phyloP scores from a whole-genome alignment of 805 yeast genomes.

The Candida ponderosae region DNA sequence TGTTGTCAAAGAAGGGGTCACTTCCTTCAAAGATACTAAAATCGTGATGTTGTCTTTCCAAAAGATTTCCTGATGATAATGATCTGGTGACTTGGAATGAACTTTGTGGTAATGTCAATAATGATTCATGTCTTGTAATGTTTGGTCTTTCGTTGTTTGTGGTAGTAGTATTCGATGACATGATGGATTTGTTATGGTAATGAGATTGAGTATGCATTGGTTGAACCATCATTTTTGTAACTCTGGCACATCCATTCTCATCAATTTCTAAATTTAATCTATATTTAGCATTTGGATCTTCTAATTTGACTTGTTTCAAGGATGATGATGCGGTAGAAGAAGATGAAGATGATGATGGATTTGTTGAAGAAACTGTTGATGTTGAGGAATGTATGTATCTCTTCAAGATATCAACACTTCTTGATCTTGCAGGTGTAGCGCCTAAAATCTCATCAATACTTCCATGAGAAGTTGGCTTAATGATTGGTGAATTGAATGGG shows the following conservation, averaged over 20 bases:
- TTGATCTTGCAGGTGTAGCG: background rate
- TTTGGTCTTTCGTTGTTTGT: slow-evolving; percentile 2
- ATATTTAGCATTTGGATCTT: slow-evolving; percentile 2
- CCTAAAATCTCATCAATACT: background rate
- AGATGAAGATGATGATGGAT: background rate
- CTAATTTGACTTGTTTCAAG: background rate
- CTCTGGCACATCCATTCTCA: slow-evolving; percentile 18
- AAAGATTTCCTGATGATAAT: slow-evolving; percentile 3
- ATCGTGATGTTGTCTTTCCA: background rate
- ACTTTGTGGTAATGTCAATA: slow-evolving; percentile 3
- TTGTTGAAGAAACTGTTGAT: too few species aligned
- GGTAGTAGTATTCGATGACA: slow-evolving; percentile 1
- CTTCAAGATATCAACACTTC: too few species aligned
- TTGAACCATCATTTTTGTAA: slow-evolving; percentile 6
- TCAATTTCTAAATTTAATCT: slow-evolving; percentile 14
- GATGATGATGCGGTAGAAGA: background rate
- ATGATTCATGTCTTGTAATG: slow-evolving; percentile 16
- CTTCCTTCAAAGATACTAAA: background rate
- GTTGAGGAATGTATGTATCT: too few species aligned
- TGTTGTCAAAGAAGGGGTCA: background rate
- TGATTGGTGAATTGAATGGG: slow-evolving; percentile 14
- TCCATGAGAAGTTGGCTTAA: slow-evolving; percentile 3
- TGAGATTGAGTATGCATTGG: too few species aligned
- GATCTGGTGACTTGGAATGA: slow-evolving; percentile 1
- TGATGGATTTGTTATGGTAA: too few species aligned